These are phyloP conservation scores for Fraxinus platypoda DNA, from an alignment of 305 asterid species.

Conservation along the genomic window DNA sequence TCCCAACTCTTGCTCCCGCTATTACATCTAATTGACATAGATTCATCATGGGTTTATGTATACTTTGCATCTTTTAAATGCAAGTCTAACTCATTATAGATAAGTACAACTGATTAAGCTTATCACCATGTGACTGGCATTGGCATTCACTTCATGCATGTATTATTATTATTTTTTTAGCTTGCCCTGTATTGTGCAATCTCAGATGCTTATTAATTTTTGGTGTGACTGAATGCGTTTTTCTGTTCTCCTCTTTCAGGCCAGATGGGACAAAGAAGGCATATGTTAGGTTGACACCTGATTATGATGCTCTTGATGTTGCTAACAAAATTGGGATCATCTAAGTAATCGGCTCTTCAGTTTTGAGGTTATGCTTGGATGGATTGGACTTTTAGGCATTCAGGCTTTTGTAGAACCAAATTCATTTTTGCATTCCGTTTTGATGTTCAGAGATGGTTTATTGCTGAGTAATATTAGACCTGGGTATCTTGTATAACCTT, in stretches of 20 bases:
- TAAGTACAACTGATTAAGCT: not conserved
- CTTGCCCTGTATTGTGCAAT: not conserved
- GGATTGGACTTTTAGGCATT: not conserved
- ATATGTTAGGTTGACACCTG: constrained; percentile 71
- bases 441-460: constrained; percentile 12
- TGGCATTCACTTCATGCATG: not conserved
- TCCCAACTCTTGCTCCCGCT: not conserved
- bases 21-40: not conserved
- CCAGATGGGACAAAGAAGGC: constrained; percentile 88
- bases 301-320: constrained; percentile 72
- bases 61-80: not conserved
- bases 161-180: not conserved
- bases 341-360: constrained; percentile 24
- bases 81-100: not conserved
- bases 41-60: not conserved
- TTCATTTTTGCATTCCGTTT: constrained; percentile 17
- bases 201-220: not conserved
- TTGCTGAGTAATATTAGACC: not conserved
- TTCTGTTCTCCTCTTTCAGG: constrained; percentile 37
- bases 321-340: constrained; percentile 79
- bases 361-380: constrained; percentile 10
- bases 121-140: not conserved
- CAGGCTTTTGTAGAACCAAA: constrained; percentile 13
- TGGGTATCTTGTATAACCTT: not conserved
- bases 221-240: not conserved